Evolutionary conservation across 192 early-diverging fungal genomes (phyloP), one percentile per base, ranked within the genome.

Genomic region (Paraglomus brasilianum): DNA sequence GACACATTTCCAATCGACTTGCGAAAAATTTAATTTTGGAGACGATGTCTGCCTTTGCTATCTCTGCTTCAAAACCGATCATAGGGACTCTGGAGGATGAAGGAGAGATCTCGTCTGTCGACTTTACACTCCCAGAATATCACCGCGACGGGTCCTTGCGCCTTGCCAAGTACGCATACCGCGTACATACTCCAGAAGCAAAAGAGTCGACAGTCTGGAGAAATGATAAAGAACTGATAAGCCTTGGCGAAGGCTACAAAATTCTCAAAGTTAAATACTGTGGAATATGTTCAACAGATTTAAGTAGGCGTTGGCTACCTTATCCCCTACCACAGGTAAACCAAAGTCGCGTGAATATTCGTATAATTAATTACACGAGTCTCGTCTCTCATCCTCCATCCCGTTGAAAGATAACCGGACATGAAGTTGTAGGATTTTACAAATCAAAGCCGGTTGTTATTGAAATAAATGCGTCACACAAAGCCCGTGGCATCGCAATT

Each of bases 391-490:
- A 11, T 5, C 38, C 5, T 49, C 14, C 14, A 4, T 7, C 5
- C 5, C 48, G 19, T n/a, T 49, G 0, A 49, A 49, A 56, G 53
- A 56, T 56, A 21, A 56, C 38, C 15, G 53, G 53, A 22, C 53
- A 56, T 24, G 53, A 56, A 56, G 53, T 38, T 56, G 53, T 56
- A 7, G 53, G 24, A 36, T 36, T 56, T 10, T 38, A 56, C 14
- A 21, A 24, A 56, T 56, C 53, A 36, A 56, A 56, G 5, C 53
- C 53, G 4, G 53, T 56, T 56, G 53, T 56, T 36, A 56, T 56
- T 19, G 53, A 56, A 56, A 56, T 56, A 10, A 56, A 56, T 21
- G 53, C 53, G 13, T 56, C 53, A 22, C 53, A 56, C 9, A 11
- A 19, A 36, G 53, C 53, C 38, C 53, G 53, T 56, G 53, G 53